Base-by-base conservation (phyloP, 2,329 filamentous ascomycete species). In the Penicillium sp. region DNA sequence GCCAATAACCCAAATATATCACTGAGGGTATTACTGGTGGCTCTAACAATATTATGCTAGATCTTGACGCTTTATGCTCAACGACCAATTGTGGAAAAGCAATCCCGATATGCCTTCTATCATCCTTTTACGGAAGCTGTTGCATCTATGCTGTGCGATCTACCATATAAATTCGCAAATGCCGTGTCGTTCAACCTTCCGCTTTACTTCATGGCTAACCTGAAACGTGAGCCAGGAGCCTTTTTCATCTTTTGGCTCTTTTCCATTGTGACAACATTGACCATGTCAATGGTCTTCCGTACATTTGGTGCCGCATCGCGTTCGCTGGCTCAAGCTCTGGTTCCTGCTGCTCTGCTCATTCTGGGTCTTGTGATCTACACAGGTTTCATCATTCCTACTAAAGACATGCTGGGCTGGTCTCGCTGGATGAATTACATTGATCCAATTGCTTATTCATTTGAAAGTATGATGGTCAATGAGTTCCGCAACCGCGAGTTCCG, bases 31-130 rank as follows among this genome's bases (percentile, higher is more conserved):
- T 37, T 11, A n/a, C 5, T 31, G 7, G n/a, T 3, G 1, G 4
- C 1, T 37, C 35, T 37, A 37, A 33, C 19, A 16, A 7, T 19
- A 13, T 6, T 3, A 1, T 49, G 9, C 0, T 58, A 87, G 81
- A 95, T 96, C 70, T 76, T 95, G 29, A 92, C 90, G 0, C 83
- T 96, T 3, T 97, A 93, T 71, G 85, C 90, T 1, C 92, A 96
- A 83, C 88, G 93, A 37, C 89, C 90, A 1, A 96, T 96, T 66
- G 91, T 97, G 59, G 92, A 96, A 71, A 96, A 96, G 72, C 93
- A 97, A 67, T 78, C 83, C 54, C 86, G 89, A 57, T 96, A 96
- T 71, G 92, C 92, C 19, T 82, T 96, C n/a, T 96, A 96, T 68
- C 93, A 96, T 68, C 92, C 93, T 0, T 92, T 89, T 9, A 89